Conservation (phyloP, 306 rosid species). For the Potentilla sterilis region DNA sequence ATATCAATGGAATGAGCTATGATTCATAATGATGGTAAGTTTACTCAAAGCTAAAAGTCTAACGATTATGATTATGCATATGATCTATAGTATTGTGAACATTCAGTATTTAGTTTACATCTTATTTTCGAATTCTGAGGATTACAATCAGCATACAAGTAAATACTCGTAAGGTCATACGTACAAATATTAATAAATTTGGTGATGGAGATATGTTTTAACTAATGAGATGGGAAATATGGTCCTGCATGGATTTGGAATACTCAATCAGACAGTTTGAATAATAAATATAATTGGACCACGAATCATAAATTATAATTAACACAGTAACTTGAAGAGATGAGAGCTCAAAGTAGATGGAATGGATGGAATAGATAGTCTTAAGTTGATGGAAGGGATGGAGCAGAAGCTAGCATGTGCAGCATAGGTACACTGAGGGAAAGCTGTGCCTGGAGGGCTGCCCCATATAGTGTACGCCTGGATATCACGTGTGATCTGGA, state of each 20-base stretch:
- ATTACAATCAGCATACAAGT: background rate
- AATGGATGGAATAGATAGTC: conserved; percentile 33
- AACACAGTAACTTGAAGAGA: conserved; percentile 14
- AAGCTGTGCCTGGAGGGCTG: conserved; percentile 27
- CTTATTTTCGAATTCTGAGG: background rate
- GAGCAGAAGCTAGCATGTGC: conserved; percentile 24
- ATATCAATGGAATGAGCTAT: too few species aligned
- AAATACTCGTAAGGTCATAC: background rate
- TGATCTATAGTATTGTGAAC: too few species aligned
- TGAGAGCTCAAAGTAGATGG: background rate
- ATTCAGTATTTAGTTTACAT: too few species aligned
- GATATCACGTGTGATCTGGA: conserved; percentile 58
- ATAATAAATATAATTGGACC: conserved; percentile 55
- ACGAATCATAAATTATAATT: conserved; percentile 30
- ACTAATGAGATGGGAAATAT: conserved; percentile 44
- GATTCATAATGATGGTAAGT: too few species aligned
- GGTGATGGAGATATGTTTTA: conserved; percentile 7
- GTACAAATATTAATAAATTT: background rate
- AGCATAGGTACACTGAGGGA: conserved; percentile 24
- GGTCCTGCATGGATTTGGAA: conserved; percentile 58
- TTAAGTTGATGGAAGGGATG: conserved; percentile 22
- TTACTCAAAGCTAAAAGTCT: too few species aligned
- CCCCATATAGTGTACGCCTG: conserved; percentile 35
- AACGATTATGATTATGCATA: too few species aligned
- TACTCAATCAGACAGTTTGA: conserved; percentile 43